Conservation (phyloP, 2,329 filamentous ascomycete species). For the Rhynchosporium secalis region DNA sequence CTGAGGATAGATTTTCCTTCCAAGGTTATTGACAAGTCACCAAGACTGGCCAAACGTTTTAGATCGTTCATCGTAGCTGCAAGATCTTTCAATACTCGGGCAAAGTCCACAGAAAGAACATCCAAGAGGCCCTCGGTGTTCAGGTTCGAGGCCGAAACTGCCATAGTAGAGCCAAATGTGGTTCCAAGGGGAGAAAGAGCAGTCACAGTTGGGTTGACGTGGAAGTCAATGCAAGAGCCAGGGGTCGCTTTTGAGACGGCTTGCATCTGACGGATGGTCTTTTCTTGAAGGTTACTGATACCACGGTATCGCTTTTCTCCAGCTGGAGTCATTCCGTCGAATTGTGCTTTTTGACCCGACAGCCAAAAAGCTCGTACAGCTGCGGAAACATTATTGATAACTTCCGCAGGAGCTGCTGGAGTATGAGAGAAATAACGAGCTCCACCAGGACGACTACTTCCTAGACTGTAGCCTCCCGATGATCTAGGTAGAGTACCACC, state of each 20-base stretch:
- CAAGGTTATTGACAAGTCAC: constrained; percentile 79
- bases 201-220: constrained; percentile 84
- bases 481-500: constrained; percentile 82
- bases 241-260: constrained; percentile 56
- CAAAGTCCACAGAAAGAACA: constrained; percentile 83
- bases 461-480: constrained; percentile 83
- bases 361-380: constrained; percentile 90
- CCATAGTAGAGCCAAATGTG: constrained; percentile 43
- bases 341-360: constrained; percentile 85
- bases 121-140: constrained; percentile 84
- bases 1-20: constrained; percentile 63
- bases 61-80: constrained; percentile 79
- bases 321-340: constrained; percentile 71
- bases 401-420: constrained; percentile 81
- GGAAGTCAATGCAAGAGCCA: constrained; percentile 87
- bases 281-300: constrained; percentile 73
- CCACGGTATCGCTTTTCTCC: constrained; percentile 79
- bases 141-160: constrained; percentile 58
- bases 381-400: constrained; percentile 92
- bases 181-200: constrained; percentile 73
- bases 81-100: constrained; percentile 80
- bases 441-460: constrained; percentile 67
- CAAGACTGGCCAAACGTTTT: constrained; percentile 71
- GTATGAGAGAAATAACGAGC: constrained; percentile 88
- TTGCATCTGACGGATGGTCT: constrained; percentile 68